Evolutionary conservation across 116 monocot genomes (phyloP).

Genomic region (Papilionanthe hybrid): DNA sequence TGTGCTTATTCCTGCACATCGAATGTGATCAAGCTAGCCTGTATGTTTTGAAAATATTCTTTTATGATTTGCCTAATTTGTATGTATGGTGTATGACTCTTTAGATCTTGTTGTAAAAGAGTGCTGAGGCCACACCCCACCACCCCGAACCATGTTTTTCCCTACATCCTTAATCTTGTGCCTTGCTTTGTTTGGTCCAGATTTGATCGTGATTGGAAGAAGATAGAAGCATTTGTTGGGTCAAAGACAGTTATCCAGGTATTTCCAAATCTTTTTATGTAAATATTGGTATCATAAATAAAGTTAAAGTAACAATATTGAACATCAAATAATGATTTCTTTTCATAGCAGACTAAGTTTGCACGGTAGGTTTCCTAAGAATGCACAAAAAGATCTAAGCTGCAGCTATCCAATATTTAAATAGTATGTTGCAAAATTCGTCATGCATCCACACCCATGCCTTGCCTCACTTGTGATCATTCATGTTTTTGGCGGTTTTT

Average conservation of each 20-base stretch:
- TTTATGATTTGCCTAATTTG: not conserved
- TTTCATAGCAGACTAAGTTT: not conserved
- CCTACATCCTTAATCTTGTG: not conserved
- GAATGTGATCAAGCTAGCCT: too few species aligned
- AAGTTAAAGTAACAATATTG: not conserved
- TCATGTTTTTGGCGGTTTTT: not conserved
- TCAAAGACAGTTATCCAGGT: conserved; percentile 60
- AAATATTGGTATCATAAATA: not conserved
- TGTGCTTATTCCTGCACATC: too few species aligned
- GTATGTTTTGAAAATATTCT: not conserved
- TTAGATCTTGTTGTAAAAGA: not conserved
- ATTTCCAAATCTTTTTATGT: not conserved
- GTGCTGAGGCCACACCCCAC: not conserved
- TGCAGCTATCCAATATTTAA: not conserved
- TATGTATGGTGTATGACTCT: not conserved
- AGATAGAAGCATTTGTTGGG: conserved; percentile 55
- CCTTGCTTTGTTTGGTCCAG: conserved; percentile 22
- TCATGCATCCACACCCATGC: not conserved
- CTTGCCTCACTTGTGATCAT: not conserved
- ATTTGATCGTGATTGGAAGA: conserved; percentile 61
- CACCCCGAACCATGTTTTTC: not conserved
- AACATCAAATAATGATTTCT: not conserved
- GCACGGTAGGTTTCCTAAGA: not conserved
- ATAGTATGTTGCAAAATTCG: not conserved
- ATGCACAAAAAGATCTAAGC: not conserved